A percentile compares a stretch with the other conserved stretches of the same genome.
phyloP scores from a whole-genome alignment of 495 filamentous ascomycete genomes.

The Penicillium nucicola region DNA sequence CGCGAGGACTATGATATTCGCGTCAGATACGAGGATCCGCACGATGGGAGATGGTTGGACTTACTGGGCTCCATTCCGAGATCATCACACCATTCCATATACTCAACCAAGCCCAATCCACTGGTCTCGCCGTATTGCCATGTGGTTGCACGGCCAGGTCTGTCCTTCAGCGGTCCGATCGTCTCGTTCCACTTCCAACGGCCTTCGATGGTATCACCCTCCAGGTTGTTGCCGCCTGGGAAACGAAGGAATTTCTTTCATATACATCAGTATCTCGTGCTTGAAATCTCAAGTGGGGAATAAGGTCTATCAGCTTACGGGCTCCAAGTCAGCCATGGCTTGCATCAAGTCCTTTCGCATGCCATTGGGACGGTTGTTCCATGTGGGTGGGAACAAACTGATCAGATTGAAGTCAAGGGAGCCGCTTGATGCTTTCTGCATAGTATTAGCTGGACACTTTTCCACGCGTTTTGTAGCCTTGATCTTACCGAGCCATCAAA shows the following conservation, averaged over 20 bases:
- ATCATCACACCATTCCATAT: conserved; percentile 64
- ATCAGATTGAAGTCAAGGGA: conserved; percentile 66
- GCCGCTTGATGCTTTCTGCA: conserved; percentile 35
- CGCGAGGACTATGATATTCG: conserved; percentile 40
- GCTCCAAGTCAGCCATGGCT: conserved; percentile 48
- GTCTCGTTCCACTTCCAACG: conserved; percentile 70
- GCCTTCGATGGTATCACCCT: conserved; percentile 48
- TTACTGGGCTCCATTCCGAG: conserved; percentile 53
- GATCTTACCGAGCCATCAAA: conserved; percentile 49
- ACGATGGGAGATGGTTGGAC: not conserved
- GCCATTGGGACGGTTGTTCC: conserved; percentile 54
- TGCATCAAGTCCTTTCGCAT: conserved; percentile 59
- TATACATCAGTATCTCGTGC: conserved; percentile 5
- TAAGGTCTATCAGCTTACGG: conserved; percentile 9
- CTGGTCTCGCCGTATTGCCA: conserved; percentile 60
- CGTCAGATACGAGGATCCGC: not conserved
- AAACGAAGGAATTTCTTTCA: conserved; percentile 56
- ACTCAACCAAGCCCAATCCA: conserved; percentile 59
- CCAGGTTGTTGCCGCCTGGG: conserved; percentile 66
- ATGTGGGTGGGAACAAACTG: conserved; percentile 67
- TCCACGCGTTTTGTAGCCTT: not conserved
- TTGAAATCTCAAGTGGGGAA: not conserved
- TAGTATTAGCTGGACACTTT: not conserved
- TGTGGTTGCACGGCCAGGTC: conserved; percentile 57
- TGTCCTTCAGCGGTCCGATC: conserved; percentile 59